Base-by-base conservation (phyloP, 805 yeast species). In the Tetrapisispora iriomotensis region DNA sequence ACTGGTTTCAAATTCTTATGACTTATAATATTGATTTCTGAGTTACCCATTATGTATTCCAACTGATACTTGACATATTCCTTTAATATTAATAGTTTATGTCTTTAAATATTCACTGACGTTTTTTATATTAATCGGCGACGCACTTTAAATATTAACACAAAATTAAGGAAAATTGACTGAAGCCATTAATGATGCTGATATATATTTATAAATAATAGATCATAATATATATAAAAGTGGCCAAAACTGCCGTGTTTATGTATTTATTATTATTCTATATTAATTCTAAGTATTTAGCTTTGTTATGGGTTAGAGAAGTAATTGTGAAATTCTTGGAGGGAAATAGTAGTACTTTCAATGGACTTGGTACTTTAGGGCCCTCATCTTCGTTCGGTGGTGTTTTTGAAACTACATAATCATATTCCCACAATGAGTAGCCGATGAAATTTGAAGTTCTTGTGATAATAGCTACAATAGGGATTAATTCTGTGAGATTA, bases 391-490 rank as follows among this genome's bases (percentile, higher is more conserved):
- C 29, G 13, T 15, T 17, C 3, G 34, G 34, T 6, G 29, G 24
- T 1, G 29, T 23, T 10, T 36, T 36, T 13, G 25, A 28, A 12
- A 22, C 15, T 6, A 37, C 19, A 14, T 23, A 17, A 20, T 37
- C 40, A 20, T 25, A 31, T 20, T 37, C 40, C 36, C 30, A 31
- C 17, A 37, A 9, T 13, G 36, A 26, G 15, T 37, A 37, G 8
- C 31, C 35, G 2, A 37, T 19, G 12, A 14, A 37, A 9, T 30
- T 30, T 2, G 36, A 29, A 6, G 36, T 31, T 30, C 36, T 37
- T 10, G 36, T 26, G 12, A 37, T n/a, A 8, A 31, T 17, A 7
- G 29, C 24, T 3, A 30, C 18, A 15, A 37, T 25, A 1, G 40
- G 40, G 14, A 37, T 20, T 12, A 37, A 10, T 25, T 37, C 40